phyloP scores from a whole-genome alignment of 306 rosid species.

The Spatholobus suberectus region DNA sequence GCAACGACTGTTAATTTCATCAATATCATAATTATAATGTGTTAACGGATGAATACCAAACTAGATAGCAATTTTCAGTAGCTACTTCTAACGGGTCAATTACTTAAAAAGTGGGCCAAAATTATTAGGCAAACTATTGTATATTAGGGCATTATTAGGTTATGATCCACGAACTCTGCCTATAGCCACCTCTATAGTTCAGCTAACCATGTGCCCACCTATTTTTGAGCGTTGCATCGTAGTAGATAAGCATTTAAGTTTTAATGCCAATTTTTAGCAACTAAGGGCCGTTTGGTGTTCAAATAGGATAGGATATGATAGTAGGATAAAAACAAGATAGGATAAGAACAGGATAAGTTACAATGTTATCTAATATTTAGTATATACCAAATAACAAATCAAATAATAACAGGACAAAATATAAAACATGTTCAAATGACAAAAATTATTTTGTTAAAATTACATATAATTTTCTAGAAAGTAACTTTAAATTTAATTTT shows the following conservation, averaged over 20 bases:
- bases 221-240: background rate
- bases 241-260: background rate
- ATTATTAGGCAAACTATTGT: background rate
- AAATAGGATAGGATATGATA: too few species aligned
- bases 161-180: slow-evolving; percentile 11
- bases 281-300: too few species aligned
- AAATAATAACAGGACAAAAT: too few species aligned
- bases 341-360: too few species aligned
- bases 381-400: too few species aligned
- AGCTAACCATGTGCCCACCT: slow-evolving; percentile 17
- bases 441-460: too few species aligned
- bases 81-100: slow-evolving; percentile 10
- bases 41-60: background rate
- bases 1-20: background rate
- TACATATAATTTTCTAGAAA: too few species aligned
- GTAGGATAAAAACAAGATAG: too few species aligned
- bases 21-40: background rate
- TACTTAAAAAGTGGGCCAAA: slow-evolving; percentile 17
- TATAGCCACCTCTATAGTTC: background rate
- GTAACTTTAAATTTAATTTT: too few species aligned
- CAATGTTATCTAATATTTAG: too few species aligned
- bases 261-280: background rate
- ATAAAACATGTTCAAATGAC: too few species aligned
- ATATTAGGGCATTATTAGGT: background rate
- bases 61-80: background rate